phyloP scores from a whole-genome alignment of 352 stramenopile genomes.

The Phytophthora cryptogea region DNA sequence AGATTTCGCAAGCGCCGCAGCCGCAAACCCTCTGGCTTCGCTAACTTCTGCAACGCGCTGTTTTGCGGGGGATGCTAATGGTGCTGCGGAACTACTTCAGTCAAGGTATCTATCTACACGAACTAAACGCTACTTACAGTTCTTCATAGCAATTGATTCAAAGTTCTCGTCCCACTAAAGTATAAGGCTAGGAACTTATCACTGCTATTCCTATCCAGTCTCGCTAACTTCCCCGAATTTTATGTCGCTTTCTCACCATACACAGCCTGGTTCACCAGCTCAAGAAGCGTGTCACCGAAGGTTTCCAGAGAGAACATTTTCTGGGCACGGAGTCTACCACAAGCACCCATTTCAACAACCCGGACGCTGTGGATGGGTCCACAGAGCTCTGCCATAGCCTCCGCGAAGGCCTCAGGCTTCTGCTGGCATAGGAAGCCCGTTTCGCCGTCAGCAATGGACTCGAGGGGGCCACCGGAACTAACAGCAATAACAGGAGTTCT shows the following conservation, averaged over 20 bases:
- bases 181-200: slow-evolving; percentile 24
- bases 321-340: slow-evolving; percentile 54
- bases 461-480: slow-evolving; percentile 94
- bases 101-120: slow-evolving; percentile 9
- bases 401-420: slow-evolving; percentile 59
- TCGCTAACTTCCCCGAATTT: not conserved
- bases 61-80: slow-evolving; percentile 28
- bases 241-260: slow-evolving; percentile 38
- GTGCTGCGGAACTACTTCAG: not conserved
- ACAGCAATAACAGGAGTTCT: slow-evolving; percentile 95
- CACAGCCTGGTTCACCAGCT: slow-evolving; percentile 46
- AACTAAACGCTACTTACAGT: slow-evolving; percentile 7
- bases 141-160: slow-evolving; percentile 25
- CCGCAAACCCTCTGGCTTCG: slow-evolving; percentile 14
- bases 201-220: slow-evolving; percentile 5
- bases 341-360: slow-evolving; percentile 52
- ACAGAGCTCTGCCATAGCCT: slow-evolving; percentile 66
- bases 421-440: slow-evolving; percentile 85
- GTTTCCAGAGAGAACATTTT: slow-evolving; percentile 76
- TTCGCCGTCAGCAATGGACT: slow-evolving; percentile 93
- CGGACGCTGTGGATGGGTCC: slow-evolving; percentile 28
- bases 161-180: slow-evolving; percentile 25
- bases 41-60: slow-evolving; percentile 27
- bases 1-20: slow-evolving; percentile 20
- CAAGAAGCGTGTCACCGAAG: slow-evolving; percentile 68